These are phyloP conservation scores for Zasmidium cellare DNA, from an alignment of 2,329 filamentous ascomycete species.

Conservation along the genomic window DNA sequence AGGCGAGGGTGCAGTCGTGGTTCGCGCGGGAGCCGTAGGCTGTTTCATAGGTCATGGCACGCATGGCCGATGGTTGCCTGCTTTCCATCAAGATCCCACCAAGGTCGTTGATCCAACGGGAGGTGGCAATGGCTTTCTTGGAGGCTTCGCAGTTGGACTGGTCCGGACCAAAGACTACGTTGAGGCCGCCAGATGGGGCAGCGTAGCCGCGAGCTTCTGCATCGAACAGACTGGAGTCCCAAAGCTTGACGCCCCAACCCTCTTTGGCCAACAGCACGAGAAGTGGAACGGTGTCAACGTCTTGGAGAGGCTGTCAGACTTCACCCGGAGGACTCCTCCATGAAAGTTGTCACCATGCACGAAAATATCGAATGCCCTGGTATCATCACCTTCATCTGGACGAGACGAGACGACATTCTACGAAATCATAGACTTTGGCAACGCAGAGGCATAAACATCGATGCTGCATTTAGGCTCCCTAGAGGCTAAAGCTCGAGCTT, in stretches of 20 bases:
- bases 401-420: no score
- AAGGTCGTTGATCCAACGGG: conserved; percentile 89
- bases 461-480: no score
- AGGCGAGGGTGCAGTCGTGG: conserved; percentile 58
- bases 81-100: conserved; percentile 60
- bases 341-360: no score
- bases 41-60: conserved; percentile 52
- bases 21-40: conserved; percentile 70
- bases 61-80: conserved; percentile 67
- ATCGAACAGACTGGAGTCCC: conserved; percentile 94
- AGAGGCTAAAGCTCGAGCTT: no score
- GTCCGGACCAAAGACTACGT: conserved; percentile 59
- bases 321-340: neutral
- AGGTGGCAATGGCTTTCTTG: conserved; percentile 87
- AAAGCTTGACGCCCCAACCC: conserved; percentile 39
- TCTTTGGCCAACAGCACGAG: conserved; percentile 36
- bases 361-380: no score
- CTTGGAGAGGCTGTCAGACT: conserved; percentile 44
- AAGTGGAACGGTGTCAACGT: conserved; percentile 51
- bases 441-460: no score
- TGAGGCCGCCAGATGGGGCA: conserved; percentile 75
- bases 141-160: conserved; percentile 59
- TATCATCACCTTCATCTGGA: no score
- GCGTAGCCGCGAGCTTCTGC: conserved; percentile 82
- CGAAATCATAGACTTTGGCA: no score